phyloP scores from a whole-genome alignment of 306 rosid species.

The Trifolium repens region DNA sequence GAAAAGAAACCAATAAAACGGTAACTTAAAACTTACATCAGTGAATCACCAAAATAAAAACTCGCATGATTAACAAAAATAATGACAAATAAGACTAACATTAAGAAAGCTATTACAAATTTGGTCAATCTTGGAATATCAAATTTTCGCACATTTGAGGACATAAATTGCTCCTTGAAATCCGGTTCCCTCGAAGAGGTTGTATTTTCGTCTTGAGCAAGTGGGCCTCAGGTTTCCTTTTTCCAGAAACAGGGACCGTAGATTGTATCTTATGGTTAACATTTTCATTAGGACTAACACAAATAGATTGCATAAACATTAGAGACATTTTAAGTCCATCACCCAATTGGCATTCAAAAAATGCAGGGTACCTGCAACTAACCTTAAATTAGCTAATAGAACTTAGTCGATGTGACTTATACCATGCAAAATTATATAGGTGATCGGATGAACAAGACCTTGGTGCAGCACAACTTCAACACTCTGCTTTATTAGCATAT shows the following conservation, averaged over 20 bases:
- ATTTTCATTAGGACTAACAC: conserved; percentile 60
- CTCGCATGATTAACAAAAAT: conserved; percentile 29
- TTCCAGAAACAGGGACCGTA: conserved; percentile 56
- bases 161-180: conserved; percentile 92
- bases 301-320: conserved; percentile 72
- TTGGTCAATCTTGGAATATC: conserved; percentile 71
- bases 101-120: conserved; percentile 77
- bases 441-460: conserved; percentile 98
- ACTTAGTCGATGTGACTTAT: conserved; percentile 13
- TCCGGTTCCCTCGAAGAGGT: conserved; percentile 91
- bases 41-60: neutral
- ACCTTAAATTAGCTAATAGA: conserved; percentile 44
- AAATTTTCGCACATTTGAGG: conserved; percentile 90
- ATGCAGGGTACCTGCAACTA: conserved; percentile 91
- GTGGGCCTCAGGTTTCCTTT: conserved; percentile 63
- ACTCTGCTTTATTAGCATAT: neutral
- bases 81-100: conserved; percentile 58
- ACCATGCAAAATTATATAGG: conserved; percentile 40
- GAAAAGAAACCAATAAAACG: conserved; percentile 34
- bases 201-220: conserved; percentile 83
- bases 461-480: conserved; percentile 93
- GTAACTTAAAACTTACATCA: conserved; percentile 31
- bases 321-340: conserved; percentile 99
- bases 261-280: conserved; percentile 57
- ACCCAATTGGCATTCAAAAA: conserved; percentile 94